Conservation (phyloP, 352 stramenopile species). For the Phytophthora rubi region DNA sequence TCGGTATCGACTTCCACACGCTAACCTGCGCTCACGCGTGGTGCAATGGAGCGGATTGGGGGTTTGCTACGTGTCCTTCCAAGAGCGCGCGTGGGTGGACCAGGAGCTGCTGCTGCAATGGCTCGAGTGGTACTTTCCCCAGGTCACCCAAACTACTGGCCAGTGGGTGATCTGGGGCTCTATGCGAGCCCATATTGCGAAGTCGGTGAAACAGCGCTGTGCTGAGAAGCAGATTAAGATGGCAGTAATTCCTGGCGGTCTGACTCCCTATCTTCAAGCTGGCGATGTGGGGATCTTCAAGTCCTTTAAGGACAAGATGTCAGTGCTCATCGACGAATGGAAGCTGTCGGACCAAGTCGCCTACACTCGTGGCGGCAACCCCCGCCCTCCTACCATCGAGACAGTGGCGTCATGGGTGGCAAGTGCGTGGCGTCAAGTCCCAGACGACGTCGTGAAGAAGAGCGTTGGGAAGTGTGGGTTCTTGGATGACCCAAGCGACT, state of each 20-base stretch:
- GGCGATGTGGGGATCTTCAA: too few relatives aligned
- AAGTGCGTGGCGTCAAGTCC: too few relatives aligned
- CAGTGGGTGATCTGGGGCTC: neutral
- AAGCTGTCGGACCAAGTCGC: too few relatives aligned
- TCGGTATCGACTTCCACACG: too few relatives aligned
- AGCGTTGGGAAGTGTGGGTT: too few relatives aligned
- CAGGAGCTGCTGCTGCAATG: neutral
- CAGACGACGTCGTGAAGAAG: too few relatives aligned
- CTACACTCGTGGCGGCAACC: too few relatives aligned
- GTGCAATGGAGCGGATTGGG: neutral
- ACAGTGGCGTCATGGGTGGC: too few relatives aligned
- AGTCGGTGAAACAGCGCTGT: neutral
- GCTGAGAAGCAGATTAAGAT: neutral
- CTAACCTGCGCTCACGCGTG: neutral
- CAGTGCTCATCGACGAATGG: too few relatives aligned
- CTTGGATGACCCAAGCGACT: too few relatives aligned
- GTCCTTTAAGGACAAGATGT: too few relatives aligned
- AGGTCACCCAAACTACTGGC: neutral
- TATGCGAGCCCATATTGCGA: neutral
- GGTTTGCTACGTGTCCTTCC: neutral
- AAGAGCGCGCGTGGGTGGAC: neutral
- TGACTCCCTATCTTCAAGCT: neutral
- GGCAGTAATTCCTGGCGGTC: neutral
- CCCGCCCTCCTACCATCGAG: too few relatives aligned
- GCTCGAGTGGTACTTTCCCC: neutral